Conservation (phyloP, 2,329 filamentous ascomycete genomes). For the Neopestalotiopsis clavispora region DNA sequence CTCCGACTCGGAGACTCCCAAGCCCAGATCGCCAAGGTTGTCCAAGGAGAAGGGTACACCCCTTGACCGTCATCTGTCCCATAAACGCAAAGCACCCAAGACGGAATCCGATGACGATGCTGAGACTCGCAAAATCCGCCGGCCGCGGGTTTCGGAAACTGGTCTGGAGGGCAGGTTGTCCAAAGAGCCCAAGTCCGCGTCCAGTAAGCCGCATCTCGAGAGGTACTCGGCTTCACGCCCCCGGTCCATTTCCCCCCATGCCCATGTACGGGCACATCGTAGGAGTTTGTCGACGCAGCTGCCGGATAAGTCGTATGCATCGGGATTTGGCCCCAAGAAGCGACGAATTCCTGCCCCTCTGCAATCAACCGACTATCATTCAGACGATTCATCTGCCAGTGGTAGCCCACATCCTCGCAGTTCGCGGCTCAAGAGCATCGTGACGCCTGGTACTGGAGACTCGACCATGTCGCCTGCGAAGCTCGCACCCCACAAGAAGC, state of each 20-base stretch:
- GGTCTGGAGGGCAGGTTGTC: conserved; percentile 39
- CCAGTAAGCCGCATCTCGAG: conserved; percentile 39
- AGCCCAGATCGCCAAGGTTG: conserved; percentile 49
- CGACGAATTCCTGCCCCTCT: conserved; percentile 65
- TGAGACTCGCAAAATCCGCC: conserved; percentile 58
- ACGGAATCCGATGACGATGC: conserved; percentile 63
- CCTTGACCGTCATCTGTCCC: conserved; percentile 50
- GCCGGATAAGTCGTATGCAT: conserved; percentile 52
- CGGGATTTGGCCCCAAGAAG: conserved; percentile 64
- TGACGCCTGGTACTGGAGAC: conserved; percentile 61
- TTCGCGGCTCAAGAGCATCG: conserved; percentile 60
- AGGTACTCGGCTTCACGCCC: conserved; percentile 37
- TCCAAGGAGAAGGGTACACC: conserved; percentile 54
- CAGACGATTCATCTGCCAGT: conserved; percentile 68
- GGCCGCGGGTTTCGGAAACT: conserved; percentile 55
- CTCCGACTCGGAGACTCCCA: conserved; percentile 61
- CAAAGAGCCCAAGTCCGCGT: conserved; percentile 36
- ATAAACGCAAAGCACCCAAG: conserved; percentile 60
- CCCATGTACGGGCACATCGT: conserved; percentile 61
- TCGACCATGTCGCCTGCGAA: conserved; percentile 70
- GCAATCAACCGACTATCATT: conserved; percentile 67
- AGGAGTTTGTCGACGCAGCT: conserved; percentile 70
- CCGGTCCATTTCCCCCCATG: conserved; percentile 65
- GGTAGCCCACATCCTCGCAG: conserved; percentile 64
- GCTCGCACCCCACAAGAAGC: conserved; percentile 77